Evolutionary conservation across 2,329 filamentous ascomycete species (phyloP).

Genomic region (Amesomyces nigricolor): DNA sequence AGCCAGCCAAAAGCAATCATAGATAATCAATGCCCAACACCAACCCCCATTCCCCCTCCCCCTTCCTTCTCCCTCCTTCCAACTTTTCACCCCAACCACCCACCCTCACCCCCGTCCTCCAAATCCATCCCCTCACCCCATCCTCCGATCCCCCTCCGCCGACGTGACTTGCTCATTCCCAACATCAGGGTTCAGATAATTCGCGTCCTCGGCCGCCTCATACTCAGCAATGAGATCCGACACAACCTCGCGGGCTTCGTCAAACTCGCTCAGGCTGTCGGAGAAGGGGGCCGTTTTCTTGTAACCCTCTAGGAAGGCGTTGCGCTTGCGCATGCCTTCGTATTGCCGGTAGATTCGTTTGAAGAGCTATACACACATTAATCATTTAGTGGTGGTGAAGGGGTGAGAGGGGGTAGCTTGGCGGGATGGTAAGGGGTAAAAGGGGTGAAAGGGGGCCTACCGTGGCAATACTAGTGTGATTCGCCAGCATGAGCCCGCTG

Average conservation of each 20-base stretch:
- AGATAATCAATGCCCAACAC: not conserved
- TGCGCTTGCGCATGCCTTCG: conserved; percentile 88
- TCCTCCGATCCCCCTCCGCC: conserved; percentile 48
- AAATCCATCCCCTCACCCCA: conserved; percentile 24
- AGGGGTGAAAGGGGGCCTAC: conserved; percentile 38
- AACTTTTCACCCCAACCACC: not conserved
- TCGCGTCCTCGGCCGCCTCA: conserved; percentile 84
- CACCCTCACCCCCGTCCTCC: too few species aligned
- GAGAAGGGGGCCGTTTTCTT: conserved; percentile 93
- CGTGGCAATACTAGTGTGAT: conserved; percentile 95
- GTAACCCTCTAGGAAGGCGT: conserved; percentile 93
- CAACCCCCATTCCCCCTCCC: not conserved
- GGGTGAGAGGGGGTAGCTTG: too few species aligned
- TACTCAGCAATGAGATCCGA: conserved; percentile 90
- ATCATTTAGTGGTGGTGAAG: too few species aligned
- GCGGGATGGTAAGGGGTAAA: not conserved
- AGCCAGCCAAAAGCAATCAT: not conserved
- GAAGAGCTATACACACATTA: conserved; percentile 60
- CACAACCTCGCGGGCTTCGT: conserved; percentile 88
- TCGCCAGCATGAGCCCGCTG: conserved; percentile 93
- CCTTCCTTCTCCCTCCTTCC: not conserved
- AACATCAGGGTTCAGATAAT: conserved; percentile 76
- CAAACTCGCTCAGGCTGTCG: conserved; percentile 89
- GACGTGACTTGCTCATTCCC: conserved; percentile 45
- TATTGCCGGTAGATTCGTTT: conserved; percentile 91